phyloP scores from a whole-genome alignment of 768 basidiomycete genomes.

The Phlegmacium glaucopus region DNA sequence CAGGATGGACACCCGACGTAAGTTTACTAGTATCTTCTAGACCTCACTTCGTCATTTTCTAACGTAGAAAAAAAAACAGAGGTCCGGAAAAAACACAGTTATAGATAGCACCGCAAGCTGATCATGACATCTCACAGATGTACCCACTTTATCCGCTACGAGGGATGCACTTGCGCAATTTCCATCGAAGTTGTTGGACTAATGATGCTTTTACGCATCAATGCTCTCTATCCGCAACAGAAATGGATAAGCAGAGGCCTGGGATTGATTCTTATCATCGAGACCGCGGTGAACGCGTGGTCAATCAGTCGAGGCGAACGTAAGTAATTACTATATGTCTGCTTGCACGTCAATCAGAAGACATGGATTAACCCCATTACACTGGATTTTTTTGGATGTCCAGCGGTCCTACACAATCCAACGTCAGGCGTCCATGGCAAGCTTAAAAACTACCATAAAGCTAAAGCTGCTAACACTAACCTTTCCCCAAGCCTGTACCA shows the following conservation, averaged over 20 bases:
- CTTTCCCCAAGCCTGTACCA: slow-evolving; percentile 34
- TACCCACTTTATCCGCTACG: slow-evolving; percentile 44
- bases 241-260: slow-evolving; percentile 27
- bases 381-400: neutral
- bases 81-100: slow-evolving; percentile 3
- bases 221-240: slow-evolving; percentile 34
- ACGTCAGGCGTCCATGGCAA: slow-evolving; percentile 34
- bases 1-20: slow-evolving; percentile 38
- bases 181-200: slow-evolving; percentile 49
- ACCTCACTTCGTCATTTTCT: neutral
- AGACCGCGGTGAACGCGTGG: slow-evolving; percentile 50
- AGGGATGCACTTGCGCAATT: slow-evolving; percentile 51
- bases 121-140: slow-evolving; percentile 30
- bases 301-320: slow-evolving; percentile 49
- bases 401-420: slow-evolving; percentile 41
- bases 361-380: neutral
- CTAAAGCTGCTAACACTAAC: neutral
- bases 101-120: neutral
- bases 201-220: slow-evolving; percentile 57
- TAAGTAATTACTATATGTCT: slow-evolving; percentile 26
- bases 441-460: neutral
- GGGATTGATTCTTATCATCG: slow-evolving; percentile 35
- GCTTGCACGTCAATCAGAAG: neutral
- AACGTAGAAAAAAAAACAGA: slow-evolving; percentile 6
- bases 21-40: slow-evolving; percentile 1